Percentiles rank a stretch among this genome's conserved stretches.
phyloP scores from a whole-genome alignment of 306 rosid genomes.

The Acmispon strigosus region DNA sequence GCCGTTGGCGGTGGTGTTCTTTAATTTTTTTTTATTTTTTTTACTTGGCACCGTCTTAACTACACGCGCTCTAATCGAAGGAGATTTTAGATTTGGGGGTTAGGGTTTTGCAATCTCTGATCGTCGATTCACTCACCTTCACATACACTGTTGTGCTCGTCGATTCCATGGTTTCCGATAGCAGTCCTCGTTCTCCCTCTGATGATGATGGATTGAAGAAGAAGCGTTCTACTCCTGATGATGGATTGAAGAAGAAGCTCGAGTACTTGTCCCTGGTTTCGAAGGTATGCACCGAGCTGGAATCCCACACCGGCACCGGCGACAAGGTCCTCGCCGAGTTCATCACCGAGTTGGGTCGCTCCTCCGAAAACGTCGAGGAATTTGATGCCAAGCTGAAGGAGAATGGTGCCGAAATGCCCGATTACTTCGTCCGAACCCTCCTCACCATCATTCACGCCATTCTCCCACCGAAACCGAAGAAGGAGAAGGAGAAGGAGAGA shows the following conservation, averaged over 20 bases:
- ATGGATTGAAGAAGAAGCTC: constrained; percentile 34
- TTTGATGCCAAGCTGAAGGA: constrained; percentile 57
- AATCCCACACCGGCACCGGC: constrained; percentile 62
- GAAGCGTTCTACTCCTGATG: too few species aligned
- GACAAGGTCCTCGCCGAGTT: constrained; percentile 76
- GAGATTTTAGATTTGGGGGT: not conserved
- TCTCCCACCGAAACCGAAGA: constrained; percentile 61
- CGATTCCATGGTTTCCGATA: too few species aligned
- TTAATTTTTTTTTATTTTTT: too few species aligned
- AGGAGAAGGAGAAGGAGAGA: constrained; percentile 26
- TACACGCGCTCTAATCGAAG: too few species aligned
- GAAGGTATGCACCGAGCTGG: constrained; percentile 70
- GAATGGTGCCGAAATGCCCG: constrained; percentile 70
- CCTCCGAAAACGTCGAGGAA: constrained; percentile 50
- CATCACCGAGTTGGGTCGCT: constrained; percentile 58
- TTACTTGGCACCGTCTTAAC: too few species aligned
- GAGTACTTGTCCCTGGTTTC: constrained; percentile 76
- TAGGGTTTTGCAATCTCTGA: not conserved
- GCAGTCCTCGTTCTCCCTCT: too few species aligned
- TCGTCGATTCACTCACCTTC: too few species aligned
- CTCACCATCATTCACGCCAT: constrained; percentile 59
- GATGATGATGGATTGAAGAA: too few species aligned
- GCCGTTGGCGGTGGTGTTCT: too few species aligned
- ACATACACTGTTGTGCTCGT: too few species aligned
- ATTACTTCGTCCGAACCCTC: constrained; percentile 58